A percentile compares a stretch with the other conserved stretches of the same genome.
phyloP scores from a whole-genome alignment of 192 early-diverging fungal genomes.

The Funneliformis mosseae region DNA sequence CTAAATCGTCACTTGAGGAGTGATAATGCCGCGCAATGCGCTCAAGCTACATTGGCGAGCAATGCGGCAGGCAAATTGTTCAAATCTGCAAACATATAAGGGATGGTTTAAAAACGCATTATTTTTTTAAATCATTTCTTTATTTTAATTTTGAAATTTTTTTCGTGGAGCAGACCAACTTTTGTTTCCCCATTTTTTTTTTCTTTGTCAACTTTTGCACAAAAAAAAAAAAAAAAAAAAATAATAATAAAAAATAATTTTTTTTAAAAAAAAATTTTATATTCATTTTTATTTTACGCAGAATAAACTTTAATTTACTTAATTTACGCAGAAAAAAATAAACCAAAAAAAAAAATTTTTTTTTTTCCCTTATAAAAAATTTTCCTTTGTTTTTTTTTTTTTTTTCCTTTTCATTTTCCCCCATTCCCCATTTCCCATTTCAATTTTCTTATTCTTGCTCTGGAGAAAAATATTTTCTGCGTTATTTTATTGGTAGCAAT shows the following conservation, averaged over 20 bases:
- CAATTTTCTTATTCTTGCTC: too few species aligned
- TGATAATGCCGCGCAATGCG: constrained; percentile 60
- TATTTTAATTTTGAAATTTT: constrained; percentile 4
- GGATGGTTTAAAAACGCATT: not conserved
- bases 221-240: too few species aligned
- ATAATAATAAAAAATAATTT: too few species aligned
- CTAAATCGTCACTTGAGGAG: constrained; percentile 73
- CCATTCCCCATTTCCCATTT: too few species aligned
- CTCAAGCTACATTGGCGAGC: constrained; percentile 44
- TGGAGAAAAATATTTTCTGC: too few species aligned
- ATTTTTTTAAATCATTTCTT: not conserved
- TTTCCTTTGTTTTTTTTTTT: too few species aligned
- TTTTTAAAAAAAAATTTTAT: not conserved
- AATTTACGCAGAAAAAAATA: too few species aligned
- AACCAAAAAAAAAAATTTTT: not conserved
- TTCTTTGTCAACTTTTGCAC: not conserved
- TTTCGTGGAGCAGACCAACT: not conserved
- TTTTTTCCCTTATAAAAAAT: too few species aligned
- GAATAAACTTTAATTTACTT: too few species aligned
- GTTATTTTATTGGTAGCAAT: too few species aligned
- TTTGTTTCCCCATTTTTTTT: not conserved
- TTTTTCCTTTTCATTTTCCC: too few species aligned
- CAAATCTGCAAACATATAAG: constrained; percentile 20
- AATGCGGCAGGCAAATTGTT: constrained; percentile 11
- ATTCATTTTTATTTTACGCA: too few species aligned